Percentiles rank a stretch among this genome's conserved stretches.
phyloP scores from a whole-genome alignment of 2,329 filamentous ascomycete species.

The Elsinoe necatrix region DNA sequence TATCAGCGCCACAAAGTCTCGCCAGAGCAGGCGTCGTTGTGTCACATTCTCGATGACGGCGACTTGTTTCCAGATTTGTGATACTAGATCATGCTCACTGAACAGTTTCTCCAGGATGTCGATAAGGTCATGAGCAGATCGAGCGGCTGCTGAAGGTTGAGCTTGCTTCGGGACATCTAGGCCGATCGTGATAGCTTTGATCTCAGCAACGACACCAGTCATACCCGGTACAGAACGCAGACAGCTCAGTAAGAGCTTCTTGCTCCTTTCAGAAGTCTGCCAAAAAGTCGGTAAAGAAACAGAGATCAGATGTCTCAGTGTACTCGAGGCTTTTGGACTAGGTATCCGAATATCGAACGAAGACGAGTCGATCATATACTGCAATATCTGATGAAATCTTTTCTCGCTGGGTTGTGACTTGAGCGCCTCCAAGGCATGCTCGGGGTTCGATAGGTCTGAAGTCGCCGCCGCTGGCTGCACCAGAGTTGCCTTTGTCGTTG shows the following conservation, averaged over 20 bases:
- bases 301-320: slow-evolving; percentile 65
- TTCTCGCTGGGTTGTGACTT: slow-evolving; percentile 33
- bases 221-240: slow-evolving; percentile 68
- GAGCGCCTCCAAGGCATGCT: slow-evolving; percentile 30
- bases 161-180: slow-evolving; percentile 27
- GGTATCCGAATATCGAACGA: slow-evolving; percentile 53
- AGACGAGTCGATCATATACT: slow-evolving; percentile 22
- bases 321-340: slow-evolving; percentile 60
- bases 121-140: not conserved
- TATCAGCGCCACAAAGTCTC: slow-evolving; percentile 51
- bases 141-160: slow-evolving; percentile 24
- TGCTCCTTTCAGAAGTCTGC: slow-evolving; percentile 45
- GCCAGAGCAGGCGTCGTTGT: slow-evolving; percentile 51
- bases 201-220: slow-evolving; percentile 64
- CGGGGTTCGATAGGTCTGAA: not conserved
- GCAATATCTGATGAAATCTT: slow-evolving; percentile 27
- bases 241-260: slow-evolving; percentile 51
- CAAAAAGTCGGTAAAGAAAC: slow-evolving; percentile 78
- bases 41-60: slow-evolving; percentile 30
- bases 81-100: slow-evolving; percentile 35
- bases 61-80: slow-evolving; percentile 40
- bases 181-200: slow-evolving; percentile 37
- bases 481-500: not conserved
- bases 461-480: not conserved
- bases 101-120: slow-evolving; percentile 29